Conservation (phyloP, 257 asterid species). For the Scutellaria galericulata region DNA sequence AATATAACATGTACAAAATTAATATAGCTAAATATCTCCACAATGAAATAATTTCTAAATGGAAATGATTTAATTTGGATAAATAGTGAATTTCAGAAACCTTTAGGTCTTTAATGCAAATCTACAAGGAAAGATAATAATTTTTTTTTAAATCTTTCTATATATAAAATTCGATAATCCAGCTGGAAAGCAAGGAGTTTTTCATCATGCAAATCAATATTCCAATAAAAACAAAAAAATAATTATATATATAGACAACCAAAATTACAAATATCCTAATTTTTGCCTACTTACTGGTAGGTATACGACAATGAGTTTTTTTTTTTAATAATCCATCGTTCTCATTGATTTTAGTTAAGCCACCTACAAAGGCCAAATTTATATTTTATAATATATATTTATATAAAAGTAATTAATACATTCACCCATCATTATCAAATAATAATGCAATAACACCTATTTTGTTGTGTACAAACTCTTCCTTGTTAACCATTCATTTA, state of each 20-base stretch:
- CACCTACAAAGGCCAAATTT: slow-evolving; percentile 11
- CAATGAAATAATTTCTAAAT: neutral
- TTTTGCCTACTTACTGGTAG: slow-evolving; percentile 4
- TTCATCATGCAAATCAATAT: slow-evolving; percentile 3
- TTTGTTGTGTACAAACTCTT: slow-evolving; percentile 2
- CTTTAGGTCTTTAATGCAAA: slow-evolving; percentile 15
- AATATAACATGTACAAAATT: no score
- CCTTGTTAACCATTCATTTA: neutral
- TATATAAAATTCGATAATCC: neutral
- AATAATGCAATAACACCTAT: neutral
- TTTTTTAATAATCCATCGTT: slow-evolving; percentile 22
- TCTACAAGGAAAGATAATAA: slow-evolving; percentile 20
- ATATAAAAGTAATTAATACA: neutral
- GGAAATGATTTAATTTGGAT: neutral
- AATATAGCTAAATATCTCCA: no score
- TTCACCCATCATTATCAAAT: slow-evolving; percentile 22
- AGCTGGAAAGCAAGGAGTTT: slow-evolving; percentile 20
- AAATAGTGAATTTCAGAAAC: slow-evolving; percentile 11
- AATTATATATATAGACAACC: neutral
- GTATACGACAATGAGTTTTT: neutral
- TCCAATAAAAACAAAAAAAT: neutral
- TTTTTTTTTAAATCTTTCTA: neutral
- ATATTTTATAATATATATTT: neutral
- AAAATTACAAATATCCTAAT: neutral
- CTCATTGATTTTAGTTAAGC: slow-evolving; percentile 25